These are phyloP conservation scores for Pseudogymnoascus sp. DNA, from an alignment of 2,329 filamentous ascomycete genomes.

Conservation along the genomic window DNA sequence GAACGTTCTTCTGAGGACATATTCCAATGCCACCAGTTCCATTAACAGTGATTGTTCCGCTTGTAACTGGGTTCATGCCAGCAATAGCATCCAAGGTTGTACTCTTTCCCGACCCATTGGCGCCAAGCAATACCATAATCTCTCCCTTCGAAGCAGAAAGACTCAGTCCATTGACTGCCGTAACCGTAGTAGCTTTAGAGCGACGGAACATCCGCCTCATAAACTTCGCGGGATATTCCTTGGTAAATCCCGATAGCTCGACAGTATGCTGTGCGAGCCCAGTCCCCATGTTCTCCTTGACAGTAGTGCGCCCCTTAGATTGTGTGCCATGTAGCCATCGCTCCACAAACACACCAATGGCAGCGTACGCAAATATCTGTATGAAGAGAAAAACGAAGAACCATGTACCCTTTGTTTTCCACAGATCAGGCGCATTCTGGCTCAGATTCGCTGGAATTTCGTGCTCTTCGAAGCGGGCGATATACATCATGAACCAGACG, in stretches of 20 bases:
- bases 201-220: conserved; percentile 27
- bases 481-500: conserved; percentile 68
- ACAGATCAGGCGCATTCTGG: conserved; percentile 59
- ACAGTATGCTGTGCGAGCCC: conserved; percentile 50
- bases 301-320: conserved; percentile 52
- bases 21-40: conserved; percentile 75
- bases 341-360: conserved; percentile 71
- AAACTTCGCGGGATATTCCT: conserved; percentile 65
- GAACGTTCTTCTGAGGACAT: conserved; percentile 87
- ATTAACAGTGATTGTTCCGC: conserved; percentile 70
- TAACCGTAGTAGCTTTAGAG: conserved; percentile 54
- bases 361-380: conserved; percentile 71
- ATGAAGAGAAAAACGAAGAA: conserved; percentile 72
- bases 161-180: conserved; percentile 71
- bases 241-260: conserved; percentile 65
- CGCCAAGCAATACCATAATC: conserved; percentile 79
- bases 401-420: conserved; percentile 63
- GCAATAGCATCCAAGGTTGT: conserved; percentile 86
- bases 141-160: conserved; percentile 69
- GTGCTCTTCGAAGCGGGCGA: conserved; percentile 69
- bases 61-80: conserved; percentile 70
- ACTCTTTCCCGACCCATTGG: conserved; percentile 85
- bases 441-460: conserved; percentile 54
- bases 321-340: conserved; percentile 68
- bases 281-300: conserved; percentile 29